Evolutionary conservation across 1,284 basidiomycete genomes (phyloP), one percentile per base, ranked within the genome.

Genomic region (Ceratobasidium papillatum): DNA sequence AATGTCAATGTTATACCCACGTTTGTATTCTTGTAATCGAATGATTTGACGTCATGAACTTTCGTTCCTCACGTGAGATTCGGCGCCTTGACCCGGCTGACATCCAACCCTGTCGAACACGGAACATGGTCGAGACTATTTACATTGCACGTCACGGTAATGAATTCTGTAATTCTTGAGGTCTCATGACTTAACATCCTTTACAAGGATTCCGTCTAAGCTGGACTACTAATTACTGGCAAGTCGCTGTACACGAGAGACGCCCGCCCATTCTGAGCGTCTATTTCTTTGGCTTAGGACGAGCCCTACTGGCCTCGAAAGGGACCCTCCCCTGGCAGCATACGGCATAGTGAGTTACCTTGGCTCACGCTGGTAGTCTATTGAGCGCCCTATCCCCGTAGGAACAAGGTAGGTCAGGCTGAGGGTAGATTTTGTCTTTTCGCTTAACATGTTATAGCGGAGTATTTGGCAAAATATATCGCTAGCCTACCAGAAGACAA

Each of bases 101-200:
- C 59, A 34, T 51, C 54, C 56, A 34, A 12, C 19, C 22, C 58
- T 2, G 14, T n/a, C 27, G 22, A n/a, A 27, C 19, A 49, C 8
- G 43, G 19, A 75, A n/a, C 25, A 81, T 81, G 79, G 77, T 94
- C 74, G 87, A 94, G 74, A 92, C 87, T 25, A 89, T 96, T 74
- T 94, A 92, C 82, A 90, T 95, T 75, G 89, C 88, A 30, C 87
- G 94, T 76, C 94, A 96, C 82, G 93, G 92, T 91, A 79, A 80
- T 52, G 17, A 64, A n/a, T 36, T 58, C 45, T 8, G 19, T 22
- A 51, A 27, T 41, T 76, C 49, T 14, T 22, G n/a, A 65, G 14
- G 69, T 14, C 41, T 62, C 52, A 63, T 56, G 22, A 34, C 27
- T 43, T 63, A 17, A 58, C 49, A n/a, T 11, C 36, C 22, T 72